Conservation (phyloP, 495 filamentous ascomycete genomes). For the Tricharina praecox region DNA sequence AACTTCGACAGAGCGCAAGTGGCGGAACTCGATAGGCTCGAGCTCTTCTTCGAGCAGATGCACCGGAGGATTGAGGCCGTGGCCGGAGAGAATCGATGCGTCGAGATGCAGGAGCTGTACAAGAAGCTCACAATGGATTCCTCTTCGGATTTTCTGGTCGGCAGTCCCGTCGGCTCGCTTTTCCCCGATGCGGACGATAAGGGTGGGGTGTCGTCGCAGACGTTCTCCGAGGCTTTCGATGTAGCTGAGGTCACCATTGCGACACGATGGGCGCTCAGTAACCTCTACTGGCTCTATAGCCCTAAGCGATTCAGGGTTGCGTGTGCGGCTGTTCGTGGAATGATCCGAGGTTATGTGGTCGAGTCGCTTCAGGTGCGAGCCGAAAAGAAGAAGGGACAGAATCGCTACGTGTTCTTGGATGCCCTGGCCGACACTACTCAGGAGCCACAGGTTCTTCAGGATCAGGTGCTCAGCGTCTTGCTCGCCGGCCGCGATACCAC, state of each 20-base stretch:
- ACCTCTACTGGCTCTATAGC: constrained; percentile 35
- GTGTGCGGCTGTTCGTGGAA: constrained; percentile 28
- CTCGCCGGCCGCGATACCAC: constrained; percentile 49
- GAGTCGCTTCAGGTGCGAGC: background rate
- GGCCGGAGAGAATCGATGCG: constrained; percentile 10
- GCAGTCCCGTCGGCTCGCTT: constrained; percentile 27
- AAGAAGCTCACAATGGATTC: constrained; percentile 15
- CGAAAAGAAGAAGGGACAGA: background rate
- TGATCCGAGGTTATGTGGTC: background rate
- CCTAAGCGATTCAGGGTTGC: constrained; percentile 34
- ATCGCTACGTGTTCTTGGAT: constrained; percentile 33
- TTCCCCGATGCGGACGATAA: constrained; percentile 15
- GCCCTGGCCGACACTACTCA: constrained; percentile 32
- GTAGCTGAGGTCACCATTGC: constrained; percentile 23
- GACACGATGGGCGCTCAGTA: constrained; percentile 36
- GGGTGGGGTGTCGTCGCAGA: background rate
- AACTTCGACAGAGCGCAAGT: constrained; percentile 37
- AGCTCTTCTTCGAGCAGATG: constrained; percentile 15
- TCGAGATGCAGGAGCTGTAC: background rate
- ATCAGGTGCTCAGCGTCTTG: constrained; percentile 41
- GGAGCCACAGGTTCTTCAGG: constrained; percentile 37
- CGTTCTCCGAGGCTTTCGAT: constrained; percentile 15
- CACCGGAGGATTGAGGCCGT: constrained; percentile 3
- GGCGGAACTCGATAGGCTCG: constrained; percentile 15
- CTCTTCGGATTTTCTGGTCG: constrained; percentile 34